Evolutionary conservation across 352 stramenopile genomes (phyloP).

Genomic region (Phytophthora brassicae): DNA sequence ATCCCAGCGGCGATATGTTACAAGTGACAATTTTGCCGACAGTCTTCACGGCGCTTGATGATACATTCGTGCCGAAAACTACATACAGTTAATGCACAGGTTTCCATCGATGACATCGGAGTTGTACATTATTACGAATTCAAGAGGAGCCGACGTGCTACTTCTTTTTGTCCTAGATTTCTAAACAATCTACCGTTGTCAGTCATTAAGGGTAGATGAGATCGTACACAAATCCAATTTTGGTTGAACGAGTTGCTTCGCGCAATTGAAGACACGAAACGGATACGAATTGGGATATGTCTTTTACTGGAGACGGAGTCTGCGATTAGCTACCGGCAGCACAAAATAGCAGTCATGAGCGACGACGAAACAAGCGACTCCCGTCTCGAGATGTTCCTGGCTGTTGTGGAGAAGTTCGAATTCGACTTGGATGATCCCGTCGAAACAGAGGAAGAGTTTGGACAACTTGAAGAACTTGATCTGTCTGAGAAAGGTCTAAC

Average conservation of each 20-base stretch:
- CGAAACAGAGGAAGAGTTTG: constrained; percentile 61
- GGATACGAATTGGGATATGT: constrained; percentile 22
- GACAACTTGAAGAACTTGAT: constrained; percentile 79
- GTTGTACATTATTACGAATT: too few species aligned
- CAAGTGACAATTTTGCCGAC: too few species aligned
- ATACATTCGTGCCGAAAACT: too few species aligned
- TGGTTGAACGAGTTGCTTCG: not conserved
- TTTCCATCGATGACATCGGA: too few species aligned
- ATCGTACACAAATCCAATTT: constrained; percentile 18
- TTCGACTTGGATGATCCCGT: constrained; percentile 72
- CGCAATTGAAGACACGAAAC: constrained; percentile 18
- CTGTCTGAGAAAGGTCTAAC: constrained; percentile 74
- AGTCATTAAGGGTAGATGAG: too few species aligned
- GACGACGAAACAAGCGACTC: constrained; percentile 39
- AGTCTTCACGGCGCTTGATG: too few species aligned
- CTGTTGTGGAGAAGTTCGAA: constrained; percentile 66
- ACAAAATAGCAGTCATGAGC: constrained; percentile 42
- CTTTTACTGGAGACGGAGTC: constrained; percentile 9
- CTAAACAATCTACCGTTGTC: too few species aligned
- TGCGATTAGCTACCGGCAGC: constrained; percentile 23
- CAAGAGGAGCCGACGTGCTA: too few species aligned
- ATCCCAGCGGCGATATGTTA: too few species aligned
- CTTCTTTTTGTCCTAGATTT: too few species aligned
- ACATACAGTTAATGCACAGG: too few species aligned
- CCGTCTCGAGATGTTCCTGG: constrained; percentile 51